Evolutionary conservation across 2,329 filamentous ascomycete species (phyloP).

Genomic region (Apiospora phragmitis): DNA sequence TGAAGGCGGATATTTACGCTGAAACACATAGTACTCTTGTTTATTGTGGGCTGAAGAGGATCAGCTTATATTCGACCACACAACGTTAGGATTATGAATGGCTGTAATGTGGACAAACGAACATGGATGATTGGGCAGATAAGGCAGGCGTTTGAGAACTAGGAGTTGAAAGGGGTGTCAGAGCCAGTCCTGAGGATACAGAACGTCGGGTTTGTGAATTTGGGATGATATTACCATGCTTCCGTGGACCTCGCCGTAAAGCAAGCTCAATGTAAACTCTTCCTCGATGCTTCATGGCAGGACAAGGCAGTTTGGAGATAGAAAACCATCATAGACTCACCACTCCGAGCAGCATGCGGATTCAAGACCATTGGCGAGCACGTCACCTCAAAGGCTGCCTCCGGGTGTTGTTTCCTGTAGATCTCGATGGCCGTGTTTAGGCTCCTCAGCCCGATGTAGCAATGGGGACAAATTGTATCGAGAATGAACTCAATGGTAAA

Average conservation of each 20-base stretch:
- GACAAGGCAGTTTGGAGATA: not conserved
- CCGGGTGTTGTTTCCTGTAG: conserved; percentile 41
- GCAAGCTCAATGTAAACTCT: not conserved
- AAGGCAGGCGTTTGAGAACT: not conserved
- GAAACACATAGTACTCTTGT: conserved; percentile 35
- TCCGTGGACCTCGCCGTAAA: not conserved
- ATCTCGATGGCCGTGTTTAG: conserved; percentile 45
- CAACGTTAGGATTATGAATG: not conserved
- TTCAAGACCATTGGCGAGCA: conserved; percentile 50
- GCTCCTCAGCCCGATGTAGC: conserved; percentile 49
- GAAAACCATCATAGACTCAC: conserved; percentile 23
- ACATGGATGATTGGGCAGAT: not conserved
- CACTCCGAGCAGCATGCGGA: conserved; percentile 27
- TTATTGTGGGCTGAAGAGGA: conserved; percentile 35
- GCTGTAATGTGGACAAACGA: not conserved
- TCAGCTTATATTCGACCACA: not conserved
- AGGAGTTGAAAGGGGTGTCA: not conserved
- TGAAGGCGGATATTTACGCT: conserved; percentile 26
- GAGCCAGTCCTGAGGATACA: not conserved
- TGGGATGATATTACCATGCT: not conserved
- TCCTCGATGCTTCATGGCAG: not conserved
- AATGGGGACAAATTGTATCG: conserved; percentile 54
- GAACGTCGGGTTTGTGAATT: not conserved
- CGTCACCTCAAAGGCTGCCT: conserved; percentile 45
- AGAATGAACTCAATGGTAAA: conserved; percentile 48